Base-by-base conservation (phyloP, 2,329 filamentous ascomycete genomes). In the Lecanosticta acicola region DNA sequence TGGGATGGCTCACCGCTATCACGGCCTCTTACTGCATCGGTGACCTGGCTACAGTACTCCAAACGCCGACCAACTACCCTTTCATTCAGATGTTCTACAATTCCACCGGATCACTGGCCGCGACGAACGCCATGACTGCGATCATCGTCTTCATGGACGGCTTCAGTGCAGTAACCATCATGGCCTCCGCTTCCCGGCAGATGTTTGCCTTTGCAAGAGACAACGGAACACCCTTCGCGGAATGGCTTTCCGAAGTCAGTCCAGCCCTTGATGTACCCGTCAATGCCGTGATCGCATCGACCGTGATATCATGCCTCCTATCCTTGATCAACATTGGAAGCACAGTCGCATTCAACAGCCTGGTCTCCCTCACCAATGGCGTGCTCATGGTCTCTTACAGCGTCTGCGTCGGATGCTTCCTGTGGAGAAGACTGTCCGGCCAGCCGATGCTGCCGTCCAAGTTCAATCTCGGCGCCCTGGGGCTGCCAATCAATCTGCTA, bases 331-430 rank as follows among this genome's bases (percentile, higher is more conserved):
- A 64, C 41, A 54, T 66, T 38, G 64, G 61, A 33, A 59, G 59
- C 26, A 68, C 65, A 24, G 64, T 66, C 18, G 67, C 65, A 10
- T 63, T 73, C 39, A 62, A 65, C 46, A 67, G 65, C 37, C 66
- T 69, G 19, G 63, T 71, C 21, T 66, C 68, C 3, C 58, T 71
- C 10, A 63, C 60, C 3, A 45, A 42, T 37, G 45, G 43, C 41
- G 43, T 41, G 9, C 41, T 55, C 21, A 45, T 44, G 36, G 29
- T 39, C 7, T 51, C 53, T 7, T 54, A 51, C 35, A 41, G 48
- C 41, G 36, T 54, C 11, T 52, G 43, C 21, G 45, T 55, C 19
- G 44, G 45, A 8, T 53, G 50, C 39, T 42, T 55, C 32, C 29
- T 49, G 14, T 45, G 46, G 43, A 44, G 51, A 14, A 32, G 46